A percentile compares a stretch with the other conserved stretches of the same genome.
These are phyloP conservation scores for Pseudonitzschia delicatissima DNA, from an alignment of 108 stramenopile genomes.

Conservation along the genomic window DNA sequence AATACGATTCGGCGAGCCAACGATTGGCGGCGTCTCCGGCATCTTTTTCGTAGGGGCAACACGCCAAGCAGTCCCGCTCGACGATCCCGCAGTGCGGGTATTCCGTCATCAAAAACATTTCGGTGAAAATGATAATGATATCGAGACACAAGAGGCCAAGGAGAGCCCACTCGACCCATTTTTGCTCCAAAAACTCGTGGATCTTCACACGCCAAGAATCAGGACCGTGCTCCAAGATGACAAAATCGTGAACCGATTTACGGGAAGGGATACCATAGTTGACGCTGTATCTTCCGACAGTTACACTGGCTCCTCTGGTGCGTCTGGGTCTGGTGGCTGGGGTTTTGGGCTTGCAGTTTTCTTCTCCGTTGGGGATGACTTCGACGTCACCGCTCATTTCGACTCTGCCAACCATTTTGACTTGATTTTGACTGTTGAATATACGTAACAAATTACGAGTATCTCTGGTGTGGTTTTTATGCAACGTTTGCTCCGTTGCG, in stretches of 20 bases:
- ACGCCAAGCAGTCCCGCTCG: conserved; percentile 54
- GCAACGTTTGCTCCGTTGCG: no score
- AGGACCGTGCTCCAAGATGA: conserved; percentile 30
- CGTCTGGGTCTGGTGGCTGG: no score
- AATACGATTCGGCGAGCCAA: conserved; percentile 20
- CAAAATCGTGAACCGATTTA: conserved; percentile 9
- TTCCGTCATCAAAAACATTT: conserved; percentile 36
- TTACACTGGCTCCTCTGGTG: no score
- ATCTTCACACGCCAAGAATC: conserved; percentile 38
- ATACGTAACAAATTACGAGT: no score
- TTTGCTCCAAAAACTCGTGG: conserved; percentile 32
- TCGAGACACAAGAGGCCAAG: conserved; percentile 46
- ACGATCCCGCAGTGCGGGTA: conserved; percentile 46
- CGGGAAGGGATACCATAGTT: conserved; percentile 34
- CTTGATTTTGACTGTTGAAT: no score
- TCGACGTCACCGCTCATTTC: no score
- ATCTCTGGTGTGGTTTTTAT: no score
- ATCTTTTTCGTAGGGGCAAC: conserved; percentile 28
- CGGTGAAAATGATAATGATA: conserved; percentile 52
- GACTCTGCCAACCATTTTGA: no score
- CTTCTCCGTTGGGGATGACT: no score
- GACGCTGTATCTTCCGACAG: no score
- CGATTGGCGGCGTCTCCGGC: conserved; percentile 6
- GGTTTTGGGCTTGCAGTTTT: no score
- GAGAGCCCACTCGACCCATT: conserved; percentile 34